phyloP scores from a whole-genome alignment of 2,329 filamentous ascomycete species.

The Alternaria infectoria region DNA sequence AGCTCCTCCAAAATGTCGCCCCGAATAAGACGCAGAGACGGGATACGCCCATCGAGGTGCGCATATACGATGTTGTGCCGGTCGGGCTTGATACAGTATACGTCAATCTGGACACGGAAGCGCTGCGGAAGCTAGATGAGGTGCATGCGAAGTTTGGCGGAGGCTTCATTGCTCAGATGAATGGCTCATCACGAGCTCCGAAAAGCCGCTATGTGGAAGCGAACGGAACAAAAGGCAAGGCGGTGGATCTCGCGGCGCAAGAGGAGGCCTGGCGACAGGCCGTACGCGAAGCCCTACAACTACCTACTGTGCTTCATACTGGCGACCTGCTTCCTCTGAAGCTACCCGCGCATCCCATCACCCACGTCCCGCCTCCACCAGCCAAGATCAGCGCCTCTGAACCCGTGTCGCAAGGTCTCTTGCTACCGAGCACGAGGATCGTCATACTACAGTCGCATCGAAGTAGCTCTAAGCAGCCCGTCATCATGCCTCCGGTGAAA shows the following conservation, averaged over 20 bases:
- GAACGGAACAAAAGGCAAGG: slow-evolving; percentile 45
- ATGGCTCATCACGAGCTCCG: slow-evolving; percentile 39
- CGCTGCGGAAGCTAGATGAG: slow-evolving; percentile 79
- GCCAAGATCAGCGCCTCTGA: slow-evolving; percentile 93
- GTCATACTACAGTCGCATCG: slow-evolving; percentile 72
- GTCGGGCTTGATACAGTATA: slow-evolving; percentile 84
- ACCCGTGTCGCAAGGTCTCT: slow-evolving; percentile 85
- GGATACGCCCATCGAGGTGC: slow-evolving; percentile 81
- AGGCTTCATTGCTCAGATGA: slow-evolving; percentile 55
- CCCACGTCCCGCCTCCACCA: slow-evolving; percentile 81
- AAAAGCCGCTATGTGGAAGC: slow-evolving; percentile 41
- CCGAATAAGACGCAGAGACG: slow-evolving; percentile 77
- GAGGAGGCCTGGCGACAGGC: slow-evolving; percentile 47
- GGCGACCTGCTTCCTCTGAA: slow-evolving; percentile 84
- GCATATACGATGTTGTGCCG: slow-evolving; percentile 80
- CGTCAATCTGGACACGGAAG: slow-evolving; percentile 81
- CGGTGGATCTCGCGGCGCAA: slow-evolving; percentile 33
- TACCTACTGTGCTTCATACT: slow-evolving; percentile 77
- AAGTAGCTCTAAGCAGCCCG: slow-evolving; percentile 58
- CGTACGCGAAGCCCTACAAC: slow-evolving; percentile 75
- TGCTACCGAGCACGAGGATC: slow-evolving; percentile 80
- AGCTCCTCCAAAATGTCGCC: slow-evolving; percentile 73
- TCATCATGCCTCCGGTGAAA: slow-evolving; percentile 51
- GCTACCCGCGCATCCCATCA: slow-evolving; percentile 80
- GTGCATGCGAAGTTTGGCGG: slow-evolving; percentile 83